These are phyloP conservation scores for Ogataea degrootiae DNA, from an alignment of 805 yeast species.

Conservation along the genomic window DNA sequence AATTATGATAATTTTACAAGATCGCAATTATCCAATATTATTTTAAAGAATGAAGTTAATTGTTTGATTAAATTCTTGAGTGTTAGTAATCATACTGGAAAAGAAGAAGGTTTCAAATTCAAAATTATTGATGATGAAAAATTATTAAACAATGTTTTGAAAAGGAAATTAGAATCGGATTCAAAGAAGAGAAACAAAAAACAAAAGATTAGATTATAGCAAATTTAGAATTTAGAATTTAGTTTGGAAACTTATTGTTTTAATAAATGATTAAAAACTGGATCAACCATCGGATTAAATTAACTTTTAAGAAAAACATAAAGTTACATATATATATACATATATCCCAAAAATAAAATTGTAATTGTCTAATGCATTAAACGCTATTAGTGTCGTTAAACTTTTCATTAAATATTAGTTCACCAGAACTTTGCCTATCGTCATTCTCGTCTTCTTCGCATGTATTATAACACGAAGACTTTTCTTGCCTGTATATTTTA, in stretches of 20 bases:
- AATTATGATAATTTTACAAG: conserved; percentile 17
- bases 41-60: conserved; percentile 50
- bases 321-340: background rate
- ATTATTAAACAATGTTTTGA: conserved; percentile 52
- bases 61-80: conserved; percentile 40
- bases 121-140: conserved; percentile 54
- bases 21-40: conserved; percentile 47
- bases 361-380: background rate
- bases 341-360: background rate
- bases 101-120: conserved; percentile 27
- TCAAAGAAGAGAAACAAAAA: conserved; percentile 21
- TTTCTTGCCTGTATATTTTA: background rate
- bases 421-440: background rate
- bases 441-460: background rate
- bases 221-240: background rate
- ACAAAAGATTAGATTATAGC: conserved; percentile 15
- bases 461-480: conserved; percentile 3
- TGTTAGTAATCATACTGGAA: conserved; percentile 16
- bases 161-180: conserved; percentile 37
- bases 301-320: no score
- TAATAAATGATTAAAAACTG: no score
- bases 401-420: no score
- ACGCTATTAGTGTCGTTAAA: background rate
- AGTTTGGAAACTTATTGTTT: no score
- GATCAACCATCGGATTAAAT: no score